A percentile compares a stretch with the other conserved stretches of the same genome.
Conservation (phyloP, 2,329 filamentous ascomycete genomes). For the Neonectria hederae region DNA sequence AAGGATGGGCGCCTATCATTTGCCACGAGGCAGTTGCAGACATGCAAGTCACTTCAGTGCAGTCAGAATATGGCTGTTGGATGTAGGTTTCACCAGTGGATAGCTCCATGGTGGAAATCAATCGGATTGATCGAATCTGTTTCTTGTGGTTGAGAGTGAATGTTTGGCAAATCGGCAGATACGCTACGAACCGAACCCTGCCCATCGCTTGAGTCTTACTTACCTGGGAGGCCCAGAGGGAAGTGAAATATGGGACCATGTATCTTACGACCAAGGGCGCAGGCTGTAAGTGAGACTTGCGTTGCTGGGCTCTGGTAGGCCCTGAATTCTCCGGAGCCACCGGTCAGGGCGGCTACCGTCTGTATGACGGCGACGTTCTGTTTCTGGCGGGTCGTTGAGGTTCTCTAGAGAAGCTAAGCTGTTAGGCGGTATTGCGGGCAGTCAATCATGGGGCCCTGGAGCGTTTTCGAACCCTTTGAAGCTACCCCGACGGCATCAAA, state of each 20-base stretch:
- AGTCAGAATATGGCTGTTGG: background rate
- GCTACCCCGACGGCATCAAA: conserved; percentile 8
- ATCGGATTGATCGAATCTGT: background rate
- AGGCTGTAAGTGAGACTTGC: background rate
- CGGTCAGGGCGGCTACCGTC: background rate
- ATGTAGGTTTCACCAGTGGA: background rate
- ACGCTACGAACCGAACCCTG: background rate
- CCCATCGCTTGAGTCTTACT: background rate
- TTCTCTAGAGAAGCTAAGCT: background rate
- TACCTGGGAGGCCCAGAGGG: conserved; percentile 2
- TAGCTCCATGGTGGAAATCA: background rate
- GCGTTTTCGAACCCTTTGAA: background rate
- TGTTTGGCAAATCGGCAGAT: conserved; percentile 1
- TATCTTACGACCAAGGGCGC: conserved; percentile 6
- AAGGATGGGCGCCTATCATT: conserved; percentile 3
- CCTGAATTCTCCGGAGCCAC: conserved; percentile 1
- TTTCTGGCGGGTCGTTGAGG: too few relatives aligned
- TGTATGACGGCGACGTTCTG: background rate
- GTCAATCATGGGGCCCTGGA: conserved; percentile 9
- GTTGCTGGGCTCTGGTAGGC: background rate
- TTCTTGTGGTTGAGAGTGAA: background rate
- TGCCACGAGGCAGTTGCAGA: background rate
- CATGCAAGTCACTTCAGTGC: background rate
- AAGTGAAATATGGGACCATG: conserved; percentile 9
- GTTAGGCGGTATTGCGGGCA: background rate